Evolutionary conservation across 163 green algal genomes (phyloP), one percentile per base, ranked within the genome.

Genomic region (Chlorella variabilis): DNA sequence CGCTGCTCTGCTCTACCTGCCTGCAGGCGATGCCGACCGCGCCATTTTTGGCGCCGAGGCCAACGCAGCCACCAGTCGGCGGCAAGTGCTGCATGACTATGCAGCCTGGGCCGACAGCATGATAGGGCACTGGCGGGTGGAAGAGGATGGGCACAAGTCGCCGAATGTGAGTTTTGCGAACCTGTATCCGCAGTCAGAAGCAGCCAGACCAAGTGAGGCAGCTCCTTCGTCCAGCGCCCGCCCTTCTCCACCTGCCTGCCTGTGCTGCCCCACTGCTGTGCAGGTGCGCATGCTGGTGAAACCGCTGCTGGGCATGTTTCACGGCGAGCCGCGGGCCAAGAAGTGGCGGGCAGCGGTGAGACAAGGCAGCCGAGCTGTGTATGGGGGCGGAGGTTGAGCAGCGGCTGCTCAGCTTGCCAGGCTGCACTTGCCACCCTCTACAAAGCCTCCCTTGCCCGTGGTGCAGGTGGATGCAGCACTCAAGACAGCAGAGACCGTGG

Each of bases 251-350:
- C 11, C 45, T 54, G 45, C 45, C 62, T 41, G 36, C 27, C n/a
- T 27, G 48, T 59, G 41, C 63, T 83, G 45, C 93, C 92, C 31
- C 91, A 33, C 23, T 11, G 11, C 11, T 29, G 81, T 39, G 71
- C 73, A 80, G 61, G 87, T 97, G 58, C 89, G 94, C 51, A 85
- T 87, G 2, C 73, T 98, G 20, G 83, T 95, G 41, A 94, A 94
- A 80, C 95, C 94, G 31, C 80, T 97, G 63, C 87, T 98, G 39
- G 93, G 93, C 80, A 84, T 98, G 38, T 97, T 98, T 79, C 89
- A 96, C 71, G 92, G 90, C 8, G 92, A 96, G 81, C 78, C 77
- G 6, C 88, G 81, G 21, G 84, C 27, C 23, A 84, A 80, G 76
- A 84, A 81, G 67, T 90, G 86, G 86, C 75, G 84, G 36, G 77